phyloP scores from a whole-genome alignment of 2,329 filamentous ascomycete genomes.

The Fusarium sp. region DNA sequence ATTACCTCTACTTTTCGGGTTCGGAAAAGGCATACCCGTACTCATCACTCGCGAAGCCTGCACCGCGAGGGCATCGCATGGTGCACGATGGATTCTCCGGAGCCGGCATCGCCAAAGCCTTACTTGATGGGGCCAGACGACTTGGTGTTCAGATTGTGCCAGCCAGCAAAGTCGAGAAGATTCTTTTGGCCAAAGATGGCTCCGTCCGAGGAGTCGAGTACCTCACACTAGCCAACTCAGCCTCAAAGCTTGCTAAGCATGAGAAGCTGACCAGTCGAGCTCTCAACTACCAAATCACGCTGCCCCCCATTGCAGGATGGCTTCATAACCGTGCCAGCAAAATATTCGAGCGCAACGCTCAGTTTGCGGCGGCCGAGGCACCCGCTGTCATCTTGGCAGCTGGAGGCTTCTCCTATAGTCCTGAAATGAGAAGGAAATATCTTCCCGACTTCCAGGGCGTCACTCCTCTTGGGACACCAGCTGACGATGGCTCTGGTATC shows the following conservation, averaged over 20 bases:
- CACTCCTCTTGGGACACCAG: background rate
- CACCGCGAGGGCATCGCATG: background rate
- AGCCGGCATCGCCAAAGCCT: background rate
- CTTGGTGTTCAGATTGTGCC: background rate
- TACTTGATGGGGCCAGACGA: background rate
- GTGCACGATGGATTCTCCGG: background rate
- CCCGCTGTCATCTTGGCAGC: background rate
- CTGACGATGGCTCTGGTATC: background rate
- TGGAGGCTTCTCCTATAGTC: background rate
- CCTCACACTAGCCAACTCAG: background rate
- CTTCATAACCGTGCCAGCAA: background rate
- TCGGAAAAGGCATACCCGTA: background rate
- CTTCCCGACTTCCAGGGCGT: background rate
- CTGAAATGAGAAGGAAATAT: background rate
- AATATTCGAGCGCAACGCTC: background rate
- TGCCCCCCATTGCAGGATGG: background rate
- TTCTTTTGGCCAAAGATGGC: background rate
- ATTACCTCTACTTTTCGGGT: background rate
- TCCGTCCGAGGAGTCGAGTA: background rate
- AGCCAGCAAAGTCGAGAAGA: background rate
- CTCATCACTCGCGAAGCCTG: background rate
- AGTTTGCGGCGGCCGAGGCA: background rate
- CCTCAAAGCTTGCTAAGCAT: background rate
- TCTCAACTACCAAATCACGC: background rate
- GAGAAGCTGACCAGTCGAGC: background rate